Conservation (phyloP, 257 asterid species). For the Nicotiana benthamiana region DNA sequence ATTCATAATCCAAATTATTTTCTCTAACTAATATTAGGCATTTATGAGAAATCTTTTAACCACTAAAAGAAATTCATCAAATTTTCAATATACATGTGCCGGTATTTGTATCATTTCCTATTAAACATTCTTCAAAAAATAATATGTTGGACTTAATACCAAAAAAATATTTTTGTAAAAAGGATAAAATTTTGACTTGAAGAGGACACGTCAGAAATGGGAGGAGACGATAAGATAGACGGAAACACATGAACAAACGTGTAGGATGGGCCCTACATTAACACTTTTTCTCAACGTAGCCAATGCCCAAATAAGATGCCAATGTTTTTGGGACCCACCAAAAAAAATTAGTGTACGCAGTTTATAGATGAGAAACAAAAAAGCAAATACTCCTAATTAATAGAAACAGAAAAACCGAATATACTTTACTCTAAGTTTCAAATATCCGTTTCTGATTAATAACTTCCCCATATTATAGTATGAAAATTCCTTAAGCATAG, state of each 20-base stretch:
- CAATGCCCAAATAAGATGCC: background rate
- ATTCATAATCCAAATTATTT: too few species aligned
- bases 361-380: background rate
- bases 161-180: too few species aligned
- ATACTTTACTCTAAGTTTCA: conserved; percentile 56
- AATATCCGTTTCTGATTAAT: conserved; percentile 26
- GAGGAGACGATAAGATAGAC: background rate
- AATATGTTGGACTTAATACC: too few species aligned
- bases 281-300: background rate
- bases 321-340: background rate
- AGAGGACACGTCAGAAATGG: background rate
- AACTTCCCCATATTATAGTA: background rate
- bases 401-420: conserved; percentile 27
- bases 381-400: background rate
- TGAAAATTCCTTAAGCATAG: background rate
- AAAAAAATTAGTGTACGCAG: background rate
- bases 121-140: too few species aligned
- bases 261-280: background rate
- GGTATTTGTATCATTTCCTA: too few species aligned
- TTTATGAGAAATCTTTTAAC: too few species aligned
- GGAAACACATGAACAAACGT: background rate
- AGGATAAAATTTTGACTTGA: background rate
- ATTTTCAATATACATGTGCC: too few species aligned
- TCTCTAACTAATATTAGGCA: too few species aligned
- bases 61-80: too few species aligned